Conservation (phyloP, 2,329 filamentous ascomycete species). For the Fonsecaea nubica region DNA sequence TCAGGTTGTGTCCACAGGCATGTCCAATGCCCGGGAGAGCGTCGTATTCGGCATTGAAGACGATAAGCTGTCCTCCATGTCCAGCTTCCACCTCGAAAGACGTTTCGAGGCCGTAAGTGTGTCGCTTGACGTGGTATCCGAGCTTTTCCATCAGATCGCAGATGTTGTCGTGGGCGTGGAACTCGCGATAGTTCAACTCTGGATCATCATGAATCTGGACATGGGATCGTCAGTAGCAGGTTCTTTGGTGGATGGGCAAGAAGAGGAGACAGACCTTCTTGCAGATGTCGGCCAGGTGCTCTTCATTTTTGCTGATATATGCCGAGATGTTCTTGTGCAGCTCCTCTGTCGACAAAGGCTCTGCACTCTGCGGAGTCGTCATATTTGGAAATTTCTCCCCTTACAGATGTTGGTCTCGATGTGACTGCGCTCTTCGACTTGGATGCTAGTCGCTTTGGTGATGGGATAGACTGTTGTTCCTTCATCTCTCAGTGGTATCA, state of each 20-base stretch:
- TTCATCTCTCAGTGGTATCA: not conserved
- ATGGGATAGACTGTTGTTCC: not conserved
- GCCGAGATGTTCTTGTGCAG: conserved; percentile 17
- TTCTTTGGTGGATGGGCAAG: not conserved
- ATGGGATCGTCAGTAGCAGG: not conserved
- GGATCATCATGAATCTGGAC: conserved; percentile 55
- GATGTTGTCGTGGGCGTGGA: conserved; percentile 60
- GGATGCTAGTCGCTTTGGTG: not conserved
- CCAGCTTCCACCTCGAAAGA: conserved; percentile 59
- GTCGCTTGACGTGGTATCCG: conserved; percentile 56
- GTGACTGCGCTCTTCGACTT: too few species aligned
- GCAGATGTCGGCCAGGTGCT: conserved; percentile 20
- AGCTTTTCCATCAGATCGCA: conserved; percentile 53
- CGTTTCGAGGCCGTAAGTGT: conserved; percentile 60
- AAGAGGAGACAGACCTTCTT: conserved; percentile 20
- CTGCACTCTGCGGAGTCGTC: conserved; percentile 1
- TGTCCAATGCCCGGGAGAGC: conserved; percentile 50
- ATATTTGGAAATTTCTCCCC: not conserved
- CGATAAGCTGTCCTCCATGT: conserved; percentile 46
- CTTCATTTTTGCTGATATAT: conserved; percentile 9
- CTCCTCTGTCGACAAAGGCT: not conserved
- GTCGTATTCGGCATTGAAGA: conserved; percentile 54
- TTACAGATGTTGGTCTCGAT: not conserved
- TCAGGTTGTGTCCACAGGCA: conserved; percentile 52
- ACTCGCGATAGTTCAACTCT: conserved; percentile 60